Conservation (phyloP, 345 rosid genomes). For the Ceriops decandra region DNA sequence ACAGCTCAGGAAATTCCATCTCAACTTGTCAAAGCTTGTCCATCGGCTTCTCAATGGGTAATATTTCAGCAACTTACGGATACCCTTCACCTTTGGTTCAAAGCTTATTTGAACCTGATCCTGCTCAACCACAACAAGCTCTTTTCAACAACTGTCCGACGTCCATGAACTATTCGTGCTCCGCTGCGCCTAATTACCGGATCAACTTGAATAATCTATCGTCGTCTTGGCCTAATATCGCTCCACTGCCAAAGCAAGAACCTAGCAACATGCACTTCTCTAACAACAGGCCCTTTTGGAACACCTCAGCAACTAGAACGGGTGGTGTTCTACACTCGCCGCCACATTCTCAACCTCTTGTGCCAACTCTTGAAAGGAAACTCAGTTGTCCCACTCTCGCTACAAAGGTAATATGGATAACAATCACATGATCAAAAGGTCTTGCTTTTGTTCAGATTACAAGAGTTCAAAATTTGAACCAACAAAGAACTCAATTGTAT, state of each 20-base stretch:
- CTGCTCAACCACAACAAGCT: conserved; percentile 1
- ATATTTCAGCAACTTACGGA: conserved; percentile 18
- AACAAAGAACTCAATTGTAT: background rate
- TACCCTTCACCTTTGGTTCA: conserved; percentile 21
- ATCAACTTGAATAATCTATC: conserved; percentile 19
- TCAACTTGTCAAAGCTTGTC: conserved; percentile 24
- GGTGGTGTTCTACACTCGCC: background rate
- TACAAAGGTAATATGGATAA: conserved; percentile 8
- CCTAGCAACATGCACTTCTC: conserved; percentile 18
- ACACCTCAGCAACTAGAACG: conserved; percentile 7
- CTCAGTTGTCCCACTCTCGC: conserved; percentile 25
- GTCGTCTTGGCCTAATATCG: conserved; percentile 19
- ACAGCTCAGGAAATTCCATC: background rate
- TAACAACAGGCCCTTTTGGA: conserved; percentile 25
- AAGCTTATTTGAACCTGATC: conserved; percentile 20
- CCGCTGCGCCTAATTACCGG: conserved; percentile 7
- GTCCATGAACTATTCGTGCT: conserved; percentile 4
- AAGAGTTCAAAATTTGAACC: background rate
- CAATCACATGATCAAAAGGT: background rate
- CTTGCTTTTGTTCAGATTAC: background rate
- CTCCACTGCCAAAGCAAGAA: conserved; percentile 17
- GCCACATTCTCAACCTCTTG: conserved; percentile 20
- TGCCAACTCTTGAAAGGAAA: conserved; percentile 34
- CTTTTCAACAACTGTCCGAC: conserved; percentile 12
- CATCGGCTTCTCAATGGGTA: conserved; percentile 20